These are phyloP conservation scores for Withania somnifera DNA, from an alignment of 305 asterid genomes.

Conservation along the genomic window DNA sequence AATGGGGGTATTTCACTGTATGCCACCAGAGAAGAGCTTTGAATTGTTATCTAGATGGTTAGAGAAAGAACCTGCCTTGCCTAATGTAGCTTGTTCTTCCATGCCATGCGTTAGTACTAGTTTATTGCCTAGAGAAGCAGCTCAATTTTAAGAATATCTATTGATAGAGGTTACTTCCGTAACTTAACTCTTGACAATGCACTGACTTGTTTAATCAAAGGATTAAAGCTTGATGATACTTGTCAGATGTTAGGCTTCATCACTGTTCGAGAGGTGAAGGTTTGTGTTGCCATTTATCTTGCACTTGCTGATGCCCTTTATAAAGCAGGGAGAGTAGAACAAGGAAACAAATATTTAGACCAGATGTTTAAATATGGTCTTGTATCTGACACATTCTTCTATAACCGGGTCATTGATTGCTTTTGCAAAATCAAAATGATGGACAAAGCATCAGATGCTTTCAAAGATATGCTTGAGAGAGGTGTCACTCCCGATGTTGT, in stretches of 20 bases:
- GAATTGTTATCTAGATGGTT: constrained; percentile 46
- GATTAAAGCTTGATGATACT: constrained; percentile 46
- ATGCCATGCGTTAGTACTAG: constrained; percentile 43
- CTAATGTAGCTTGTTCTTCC: constrained; percentile 53
- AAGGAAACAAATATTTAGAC: constrained; percentile 45
- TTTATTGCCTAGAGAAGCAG: constrained; percentile 38
- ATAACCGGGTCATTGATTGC: constrained; percentile 74
- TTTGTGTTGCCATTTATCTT: constrained; percentile 44
- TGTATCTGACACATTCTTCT: constrained; percentile 38
- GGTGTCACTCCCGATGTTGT: constrained; percentile 51
- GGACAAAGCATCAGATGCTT: constrained; percentile 41
- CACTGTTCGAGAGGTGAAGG: constrained; percentile 32
- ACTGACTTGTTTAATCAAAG: constrained; percentile 59
- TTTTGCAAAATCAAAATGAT: constrained; percentile 71
- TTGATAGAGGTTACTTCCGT: constrained; percentile 51
- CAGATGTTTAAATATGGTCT: constrained; percentile 40
- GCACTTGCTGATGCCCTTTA: constrained; percentile 51
- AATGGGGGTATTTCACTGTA: constrained; percentile 69
- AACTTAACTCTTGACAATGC: constrained; percentile 42
- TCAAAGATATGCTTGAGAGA: constrained; percentile 45
- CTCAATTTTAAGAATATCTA: constrained; percentile 34
- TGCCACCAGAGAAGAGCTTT: constrained; percentile 42
- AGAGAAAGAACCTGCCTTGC: constrained; percentile 40
- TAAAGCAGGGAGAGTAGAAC: constrained; percentile 36
- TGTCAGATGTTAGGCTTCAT: constrained; percentile 52